Evolutionary conservation across 495 filamentous ascomycete species (phyloP).

Genomic region (Pyrenula massariospora): DNA sequence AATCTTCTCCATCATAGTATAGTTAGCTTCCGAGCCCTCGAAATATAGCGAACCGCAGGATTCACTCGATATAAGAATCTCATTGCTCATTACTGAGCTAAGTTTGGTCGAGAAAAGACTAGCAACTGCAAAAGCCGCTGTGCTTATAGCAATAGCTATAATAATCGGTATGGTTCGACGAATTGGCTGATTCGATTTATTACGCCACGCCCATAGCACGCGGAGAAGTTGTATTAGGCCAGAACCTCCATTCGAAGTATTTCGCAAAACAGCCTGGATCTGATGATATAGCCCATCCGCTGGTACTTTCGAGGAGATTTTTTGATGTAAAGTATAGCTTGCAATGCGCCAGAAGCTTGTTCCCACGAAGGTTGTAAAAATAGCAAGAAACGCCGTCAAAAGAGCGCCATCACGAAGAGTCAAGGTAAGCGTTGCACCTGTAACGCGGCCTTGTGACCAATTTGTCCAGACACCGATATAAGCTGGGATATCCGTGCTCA

Average conservation of each 20-base stretch:
- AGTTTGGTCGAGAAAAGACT: background rate
- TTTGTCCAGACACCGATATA: constrained; percentile 27
- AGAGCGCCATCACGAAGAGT: constrained; percentile 17
- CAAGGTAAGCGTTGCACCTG: constrained; percentile 31
- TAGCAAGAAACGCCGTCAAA: constrained; percentile 26
- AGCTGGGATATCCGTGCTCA: background rate
- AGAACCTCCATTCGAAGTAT: background rate
- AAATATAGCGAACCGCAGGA: background rate
- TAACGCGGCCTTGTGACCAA: constrained; percentile 20
- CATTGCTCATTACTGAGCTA: background rate
- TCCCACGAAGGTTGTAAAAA: constrained; percentile 23
- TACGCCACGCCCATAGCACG: background rate
- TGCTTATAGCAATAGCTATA: background rate
- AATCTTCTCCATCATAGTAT: background rate
- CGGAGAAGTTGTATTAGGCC: background rate
- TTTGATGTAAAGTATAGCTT: constrained; percentile 24
- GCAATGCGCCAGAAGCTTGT: constrained; percentile 23
- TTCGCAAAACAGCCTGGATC: background rate
- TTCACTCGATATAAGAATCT: background rate
- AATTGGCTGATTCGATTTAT: background rate
- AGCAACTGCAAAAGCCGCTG: background rate
- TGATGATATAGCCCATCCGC: background rate
- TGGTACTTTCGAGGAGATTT: background rate
- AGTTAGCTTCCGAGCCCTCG: background rate
- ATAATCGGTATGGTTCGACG: background rate